Percentiles rank a stretch among this genome's conserved stretches.
Conservation (phyloP, 2,329 filamentous ascomycete species). For the Colletotrichum eremochloae region DNA sequence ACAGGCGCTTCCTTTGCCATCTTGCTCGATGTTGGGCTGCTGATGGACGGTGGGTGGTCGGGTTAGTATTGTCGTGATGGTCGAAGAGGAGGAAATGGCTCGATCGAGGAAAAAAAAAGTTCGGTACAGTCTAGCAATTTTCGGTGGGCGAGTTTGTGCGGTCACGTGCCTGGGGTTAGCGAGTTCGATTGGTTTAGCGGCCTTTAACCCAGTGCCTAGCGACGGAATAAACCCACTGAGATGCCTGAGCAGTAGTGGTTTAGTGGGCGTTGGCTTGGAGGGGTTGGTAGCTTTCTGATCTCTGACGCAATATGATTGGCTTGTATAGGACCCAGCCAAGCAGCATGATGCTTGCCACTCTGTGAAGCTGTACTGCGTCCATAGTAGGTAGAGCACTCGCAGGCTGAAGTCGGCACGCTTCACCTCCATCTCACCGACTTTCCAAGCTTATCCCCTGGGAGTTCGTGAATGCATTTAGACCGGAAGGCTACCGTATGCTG, state of each 20-base stretch:
- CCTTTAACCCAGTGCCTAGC: not conserved
- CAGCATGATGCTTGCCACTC: not conserved
- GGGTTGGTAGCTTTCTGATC: not conserved
- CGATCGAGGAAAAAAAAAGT: slow-evolving; percentile 13
- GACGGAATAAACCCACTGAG: not conserved
- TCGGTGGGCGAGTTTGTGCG: slow-evolving; percentile 43
- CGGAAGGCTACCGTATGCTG: slow-evolving; percentile 4
- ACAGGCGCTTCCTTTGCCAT: slow-evolving; percentile 73
- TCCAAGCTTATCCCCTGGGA: not conserved
- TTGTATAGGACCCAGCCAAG: not conserved
- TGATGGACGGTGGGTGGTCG: slow-evolving; percentile 48
- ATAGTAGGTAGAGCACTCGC: not conserved
- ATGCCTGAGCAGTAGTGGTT: not conserved
- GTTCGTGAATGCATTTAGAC: slow-evolving; percentile 3
- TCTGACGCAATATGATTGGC: slow-evolving; percentile 6
- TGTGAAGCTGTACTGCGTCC: no score
- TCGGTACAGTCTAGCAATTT: slow-evolving; percentile 26
- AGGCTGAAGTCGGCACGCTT: not conserved
- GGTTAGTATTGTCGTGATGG: slow-evolving; percentile 48
- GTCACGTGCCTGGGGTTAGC: slow-evolving; percentile 47
- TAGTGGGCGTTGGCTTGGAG: not conserved
- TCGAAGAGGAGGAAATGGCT: slow-evolving; percentile 42
- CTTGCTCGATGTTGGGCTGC: slow-evolving; percentile 50
- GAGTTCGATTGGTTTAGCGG: slow-evolving; percentile 22
- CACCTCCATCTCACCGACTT: slow-evolving; percentile 29